phyloP scores from a whole-genome alignment of 805 yeast genomes.

The Candida andamanensis region DNA sequence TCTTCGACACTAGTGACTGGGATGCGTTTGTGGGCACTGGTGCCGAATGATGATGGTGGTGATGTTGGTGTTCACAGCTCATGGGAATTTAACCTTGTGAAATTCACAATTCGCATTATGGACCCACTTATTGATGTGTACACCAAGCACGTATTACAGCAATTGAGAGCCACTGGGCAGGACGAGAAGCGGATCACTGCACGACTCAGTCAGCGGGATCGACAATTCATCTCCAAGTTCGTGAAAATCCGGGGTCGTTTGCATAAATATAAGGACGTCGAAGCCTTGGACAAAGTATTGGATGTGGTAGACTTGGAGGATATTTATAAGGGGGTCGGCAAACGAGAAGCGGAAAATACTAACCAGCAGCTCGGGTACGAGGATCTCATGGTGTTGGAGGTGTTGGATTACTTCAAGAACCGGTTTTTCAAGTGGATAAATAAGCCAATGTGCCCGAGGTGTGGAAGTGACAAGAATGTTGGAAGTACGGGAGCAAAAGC shows the following conservation, averaged over 20 bases:
- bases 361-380: conserved; percentile 20
- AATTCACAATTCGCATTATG: no score
- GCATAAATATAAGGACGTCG: conserved; percentile 1
- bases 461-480: conserved; percentile 39
- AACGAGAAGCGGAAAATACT: conserved; percentile 25
- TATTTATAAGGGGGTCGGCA: conserved; percentile 59
- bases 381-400: conserved; percentile 30
- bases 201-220: background rate
- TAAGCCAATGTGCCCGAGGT: conserved; percentile 53
- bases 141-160: background rate
- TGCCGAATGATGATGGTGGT: conserved; percentile 42
- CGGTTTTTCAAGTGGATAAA: conserved; percentile 84
- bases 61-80: conserved; percentile 33
- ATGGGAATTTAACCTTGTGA: no score
- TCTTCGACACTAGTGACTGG: conserved; percentile 59
- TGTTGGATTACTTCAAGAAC: conserved; percentile 51
- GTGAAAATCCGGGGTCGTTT: background rate
- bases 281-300: conserved; percentile 45
- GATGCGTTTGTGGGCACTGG: conserved; percentile 67
- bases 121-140: background rate
- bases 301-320: conserved; percentile 56
- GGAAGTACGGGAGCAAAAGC: conserved; percentile 26
- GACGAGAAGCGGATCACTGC: background rate
- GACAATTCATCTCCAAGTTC: background rate
- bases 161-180: no score